A percentile compares a stretch with the other conserved stretches of the same genome.
Evolutionary conservation across 768 basidiomycete genomes (phyloP).

Genomic region (Glaciozyma martinii): DNA sequence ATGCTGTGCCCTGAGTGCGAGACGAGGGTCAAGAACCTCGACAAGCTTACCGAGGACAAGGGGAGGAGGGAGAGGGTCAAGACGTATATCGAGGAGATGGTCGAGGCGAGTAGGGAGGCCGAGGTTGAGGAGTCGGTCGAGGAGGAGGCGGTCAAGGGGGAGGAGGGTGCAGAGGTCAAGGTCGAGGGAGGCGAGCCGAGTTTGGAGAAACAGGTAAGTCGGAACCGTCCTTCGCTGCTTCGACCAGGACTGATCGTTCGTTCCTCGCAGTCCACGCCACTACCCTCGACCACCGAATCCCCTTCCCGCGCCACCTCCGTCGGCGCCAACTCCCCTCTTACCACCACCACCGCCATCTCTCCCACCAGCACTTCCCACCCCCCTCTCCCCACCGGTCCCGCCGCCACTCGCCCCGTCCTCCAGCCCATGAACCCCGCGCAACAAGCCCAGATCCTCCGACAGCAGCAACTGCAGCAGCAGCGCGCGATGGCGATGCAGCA

Average conservation of each 20-base stretch:
- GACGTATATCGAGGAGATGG: constrained; percentile 64
- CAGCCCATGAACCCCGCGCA: constrained; percentile 14
- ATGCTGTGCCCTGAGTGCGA: constrained; percentile 87
- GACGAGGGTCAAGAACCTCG: constrained; percentile 76
- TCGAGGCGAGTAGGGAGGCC: constrained; percentile 40
- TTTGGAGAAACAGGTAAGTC: constrained; percentile 19
- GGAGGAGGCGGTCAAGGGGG: constrained; percentile 37
- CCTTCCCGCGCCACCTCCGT: no score
- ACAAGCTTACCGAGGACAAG: constrained; percentile 74
- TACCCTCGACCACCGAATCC: no score
- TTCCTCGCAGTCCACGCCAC: constrained; percentile 5
- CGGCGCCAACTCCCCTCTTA: constrained; percentile 19
- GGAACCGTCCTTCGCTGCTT: constrained; percentile 35
- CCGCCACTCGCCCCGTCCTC: not conserved
- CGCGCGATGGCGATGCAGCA: constrained; percentile 50
- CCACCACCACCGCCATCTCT: not conserved
- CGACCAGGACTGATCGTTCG: constrained; percentile 34
- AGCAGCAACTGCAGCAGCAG: constrained; percentile 46
- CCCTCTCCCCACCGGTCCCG: not conserved
- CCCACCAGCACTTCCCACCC: not conserved
- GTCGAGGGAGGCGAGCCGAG: constrained; percentile 42
- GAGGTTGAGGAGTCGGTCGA: constrained; percentile 44
- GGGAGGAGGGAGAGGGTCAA: constrained; percentile 64
- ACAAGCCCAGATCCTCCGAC: constrained; percentile 19
- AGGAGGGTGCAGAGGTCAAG: constrained; percentile 55